Evolutionary conservation across 2,329 filamentous ascomycete species (phyloP), one percentile per base, ranked within the genome.

Genomic region (Cladophialophora psammophila): DNA sequence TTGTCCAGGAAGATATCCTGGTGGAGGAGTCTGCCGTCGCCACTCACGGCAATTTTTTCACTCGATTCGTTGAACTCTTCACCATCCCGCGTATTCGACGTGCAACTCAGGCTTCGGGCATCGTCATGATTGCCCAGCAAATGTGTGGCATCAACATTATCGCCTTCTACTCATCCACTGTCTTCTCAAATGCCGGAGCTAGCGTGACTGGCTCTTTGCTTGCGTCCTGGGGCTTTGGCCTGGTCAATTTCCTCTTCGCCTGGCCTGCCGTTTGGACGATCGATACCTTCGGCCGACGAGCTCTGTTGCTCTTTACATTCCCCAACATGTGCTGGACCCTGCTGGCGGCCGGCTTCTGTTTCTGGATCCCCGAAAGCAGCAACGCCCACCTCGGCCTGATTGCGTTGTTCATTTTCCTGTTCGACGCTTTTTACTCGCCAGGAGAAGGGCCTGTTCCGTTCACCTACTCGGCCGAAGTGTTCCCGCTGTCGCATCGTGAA

Each of bases 71-170:
- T 52, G 79, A 83, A 66, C 76, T 87, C 0, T 83, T 84, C 69
- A 83, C 81, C 12, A 80, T 83, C 60, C 81, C 81, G 5, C 80
- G 82, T 18, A 77, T 83, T 63, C 79, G 82, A 45, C 80, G 82
- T 48, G 93, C 93, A 2, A 94, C 89, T 3, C 83, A 91, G 35
- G 92, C 92, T 5, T 90, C 91, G 0, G 91, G 89, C 70, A 87
- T 88, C 1, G 91, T 94, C 71, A 96, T 96, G 92, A 88, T 91
- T 73, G 88, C 88, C 0, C 89, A 91, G 77, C 88, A 91, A 76
- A 88, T 91, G 85, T 90, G 88, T 72, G 86, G 85, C 79, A 83
- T 91, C 77, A 91, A 92, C 75, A 90, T 92, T 64, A 90, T 93
- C 63, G 88, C 90, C 0, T 93, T 93, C 77, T 93, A 93, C 78